Base-by-base conservation (phyloP, 2,329 filamentous ascomycete species). In the Anisogramma anomala region DNA sequence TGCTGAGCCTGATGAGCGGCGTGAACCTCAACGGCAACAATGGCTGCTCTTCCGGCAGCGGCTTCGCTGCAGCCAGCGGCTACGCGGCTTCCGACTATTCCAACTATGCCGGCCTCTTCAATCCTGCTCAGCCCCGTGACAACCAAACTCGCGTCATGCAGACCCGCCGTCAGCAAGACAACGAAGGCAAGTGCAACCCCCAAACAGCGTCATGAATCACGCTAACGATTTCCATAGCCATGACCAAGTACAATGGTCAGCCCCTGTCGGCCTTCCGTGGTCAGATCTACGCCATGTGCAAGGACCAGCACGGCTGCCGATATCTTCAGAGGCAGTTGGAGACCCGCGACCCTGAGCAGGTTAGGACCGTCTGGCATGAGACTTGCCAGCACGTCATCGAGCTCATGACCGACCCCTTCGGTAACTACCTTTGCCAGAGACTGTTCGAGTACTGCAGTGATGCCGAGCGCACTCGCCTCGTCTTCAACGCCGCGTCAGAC, bases 381-480 rank as follows among this genome's bases (percentile, higher is more conserved):
- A 94, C 88, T 39, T 86, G 89, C 58, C 74, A 83, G 56, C 87
- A 96, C 60, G 88, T 98, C 52, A 81, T 94, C 49, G 91, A 98
- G 67, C 72, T 98, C 50, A 98, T 98, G 91, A 95, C 87, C 46
- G 89, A 98, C 63, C 89, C 91, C 8, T 98, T 98, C 61, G 91
- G 91, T 60, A 98, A 98, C 69, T 98, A 98, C 63, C 79, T 98
- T 51, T 96, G 89, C 70, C 91, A 98, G 70, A 98, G 96, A 73
- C 71, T 98, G 48, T 75, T 98, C 23, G 91, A 98, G 65, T 94
- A 82, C 61, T 89, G 86, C 65, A 93, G 85, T 58, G 84, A 96
- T 56, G 85, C 94, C 39, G 89, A 98, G 68, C 86, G 91, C 50
- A 96, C 89, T 40, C 77, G 80, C 32, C 75, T 98, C 48, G 93